These are phyloP conservation scores for Sphaerostilbella broomeana DNA, from an alignment of 2,329 filamentous ascomycete species.

Conservation along the genomic window DNA sequence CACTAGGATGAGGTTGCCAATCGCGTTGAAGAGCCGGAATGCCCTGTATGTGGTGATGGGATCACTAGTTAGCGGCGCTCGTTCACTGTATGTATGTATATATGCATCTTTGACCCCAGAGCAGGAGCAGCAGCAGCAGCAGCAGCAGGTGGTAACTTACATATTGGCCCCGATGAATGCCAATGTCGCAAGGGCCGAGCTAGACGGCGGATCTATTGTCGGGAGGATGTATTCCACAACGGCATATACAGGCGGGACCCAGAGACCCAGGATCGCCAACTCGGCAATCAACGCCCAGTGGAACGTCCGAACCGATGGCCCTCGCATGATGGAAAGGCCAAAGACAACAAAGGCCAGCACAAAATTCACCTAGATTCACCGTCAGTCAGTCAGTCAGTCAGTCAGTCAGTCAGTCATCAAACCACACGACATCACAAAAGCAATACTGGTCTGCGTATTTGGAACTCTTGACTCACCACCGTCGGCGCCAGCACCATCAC, in stretches of 20 bases:
- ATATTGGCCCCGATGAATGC: constrained; percentile 32
- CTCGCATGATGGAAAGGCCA: constrained; percentile 28
- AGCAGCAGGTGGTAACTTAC: too few relatives aligned
- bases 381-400: background rate
- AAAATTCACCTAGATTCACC: constrained; percentile 27
- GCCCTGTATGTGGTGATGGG: constrained; percentile 24
- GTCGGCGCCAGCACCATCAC: constrained; percentile 28
- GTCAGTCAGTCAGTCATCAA: background rate
- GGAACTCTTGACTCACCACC: constrained; percentile 24
- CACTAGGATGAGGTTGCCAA: constrained; percentile 33
- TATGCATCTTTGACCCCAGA: background rate
- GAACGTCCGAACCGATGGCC: constrained; percentile 32
- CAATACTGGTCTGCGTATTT: too few relatives aligned
- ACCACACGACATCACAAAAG: background rate
- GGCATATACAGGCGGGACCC: constrained; percentile 21
- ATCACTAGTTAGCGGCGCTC: too few relatives aligned
- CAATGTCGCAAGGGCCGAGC: constrained; percentile 24
- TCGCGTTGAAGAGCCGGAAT: constrained; percentile 32
- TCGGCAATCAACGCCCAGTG: constrained; percentile 33
- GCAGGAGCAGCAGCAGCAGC: background rate
- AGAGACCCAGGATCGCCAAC: constrained; percentile 18
- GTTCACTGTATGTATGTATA: too few relatives aligned
- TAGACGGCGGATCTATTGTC: constrained; percentile 5
- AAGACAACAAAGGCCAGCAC: constrained; percentile 31
- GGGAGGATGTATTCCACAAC: constrained; percentile 19